Conservation (phyloP, 306 rosid species). For the Glycine latifolia region DNA sequence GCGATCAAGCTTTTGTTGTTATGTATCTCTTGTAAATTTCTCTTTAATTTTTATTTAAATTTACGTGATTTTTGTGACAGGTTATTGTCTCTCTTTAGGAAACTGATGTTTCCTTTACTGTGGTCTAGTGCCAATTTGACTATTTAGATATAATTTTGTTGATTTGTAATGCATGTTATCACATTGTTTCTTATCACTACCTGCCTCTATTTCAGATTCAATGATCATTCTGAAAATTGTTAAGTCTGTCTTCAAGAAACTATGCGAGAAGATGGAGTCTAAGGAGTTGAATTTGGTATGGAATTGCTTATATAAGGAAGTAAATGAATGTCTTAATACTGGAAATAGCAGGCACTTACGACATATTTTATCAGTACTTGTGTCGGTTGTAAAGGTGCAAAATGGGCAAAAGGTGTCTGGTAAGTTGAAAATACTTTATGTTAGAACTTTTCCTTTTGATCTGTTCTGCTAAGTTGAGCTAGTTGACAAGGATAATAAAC, state of each 20-base stretch:
- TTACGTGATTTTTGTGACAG: neutral
- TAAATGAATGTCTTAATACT: slow-evolving; percentile 47
- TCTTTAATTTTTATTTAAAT: slow-evolving; percentile 1
- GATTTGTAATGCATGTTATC: slow-evolving; percentile 30
- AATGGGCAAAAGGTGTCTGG: slow-evolving; percentile 69
- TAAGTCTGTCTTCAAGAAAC: slow-evolving; percentile 58
- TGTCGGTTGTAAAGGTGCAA: slow-evolving; percentile 60
- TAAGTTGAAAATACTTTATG: slow-evolving; percentile 57
- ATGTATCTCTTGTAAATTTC: neutral
- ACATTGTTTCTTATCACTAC: slow-evolving; percentile 34
- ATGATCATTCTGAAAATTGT: slow-evolving; percentile 60
- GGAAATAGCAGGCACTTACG: slow-evolving; percentile 54
- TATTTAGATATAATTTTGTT: slow-evolving; percentile 35
- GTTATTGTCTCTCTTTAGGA: slow-evolving; percentile 3
- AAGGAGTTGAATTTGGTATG: slow-evolving; percentile 72
- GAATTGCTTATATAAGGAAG: slow-evolving; percentile 66
- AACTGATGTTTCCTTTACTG: slow-evolving; percentile 23
- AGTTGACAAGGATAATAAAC: slow-evolving; percentile 19
- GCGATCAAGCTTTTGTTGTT: neutral
- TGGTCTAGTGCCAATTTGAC: slow-evolving; percentile 28
- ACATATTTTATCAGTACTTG: slow-evolving; percentile 62
- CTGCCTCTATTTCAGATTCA: slow-evolving; percentile 62
- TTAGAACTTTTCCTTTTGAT: slow-evolving; percentile 34
- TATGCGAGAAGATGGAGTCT: slow-evolving; percentile 73
- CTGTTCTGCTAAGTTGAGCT: slow-evolving; percentile 15